Conservation (phyloP, 2,329 filamentous ascomycete genomes). For the Fusarium pseudonygamai region DNA sequence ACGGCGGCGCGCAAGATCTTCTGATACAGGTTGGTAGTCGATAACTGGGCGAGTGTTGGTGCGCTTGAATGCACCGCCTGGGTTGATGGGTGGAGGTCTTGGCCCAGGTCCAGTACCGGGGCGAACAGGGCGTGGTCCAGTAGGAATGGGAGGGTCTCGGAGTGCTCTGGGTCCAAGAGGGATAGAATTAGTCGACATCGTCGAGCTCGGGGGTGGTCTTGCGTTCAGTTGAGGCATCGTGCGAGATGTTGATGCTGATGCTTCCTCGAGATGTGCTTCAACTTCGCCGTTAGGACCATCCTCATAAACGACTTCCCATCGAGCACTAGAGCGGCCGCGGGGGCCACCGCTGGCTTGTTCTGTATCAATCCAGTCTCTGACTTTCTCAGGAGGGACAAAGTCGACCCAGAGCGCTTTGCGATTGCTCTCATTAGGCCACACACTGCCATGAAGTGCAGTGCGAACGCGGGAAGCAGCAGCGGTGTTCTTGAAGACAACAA, state of each 20-base stretch:
- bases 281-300: conserved; percentile 63
- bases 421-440: conserved; percentile 89
- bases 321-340: conserved; percentile 52
- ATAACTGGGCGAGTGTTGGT: conserved; percentile 57
- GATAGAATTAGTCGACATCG: conserved; percentile 47
- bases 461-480: conserved; percentile 81
- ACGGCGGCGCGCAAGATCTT: conserved; percentile 71
- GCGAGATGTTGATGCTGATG: conserved; percentile 29
- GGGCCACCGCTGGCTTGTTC: conserved; percentile 63
- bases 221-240: conserved; percentile 22
- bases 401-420: conserved; percentile 89
- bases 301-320: conserved; percentile 81
- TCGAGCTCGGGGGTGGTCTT: conserved; percentile 27
- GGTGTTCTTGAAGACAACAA: conserved; percentile 75
- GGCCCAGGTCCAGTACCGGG: conserved; percentile 45
- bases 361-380: conserved; percentile 76
- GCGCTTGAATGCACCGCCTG: conserved; percentile 39
- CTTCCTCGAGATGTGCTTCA: conserved; percentile 61
- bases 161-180: conserved; percentile 50
- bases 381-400: conserved; percentile 81
- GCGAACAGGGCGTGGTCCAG: conserved; percentile 53
- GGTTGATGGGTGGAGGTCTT: conserved; percentile 30
- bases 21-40: conserved; percentile 66
- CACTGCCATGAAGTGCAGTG: conserved; percentile 75
- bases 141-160: conserved; percentile 36